Evolutionary conservation across 2,329 filamentous ascomycete species (phyloP).

Genomic region (Pseudocercospora fuligena): DNA sequence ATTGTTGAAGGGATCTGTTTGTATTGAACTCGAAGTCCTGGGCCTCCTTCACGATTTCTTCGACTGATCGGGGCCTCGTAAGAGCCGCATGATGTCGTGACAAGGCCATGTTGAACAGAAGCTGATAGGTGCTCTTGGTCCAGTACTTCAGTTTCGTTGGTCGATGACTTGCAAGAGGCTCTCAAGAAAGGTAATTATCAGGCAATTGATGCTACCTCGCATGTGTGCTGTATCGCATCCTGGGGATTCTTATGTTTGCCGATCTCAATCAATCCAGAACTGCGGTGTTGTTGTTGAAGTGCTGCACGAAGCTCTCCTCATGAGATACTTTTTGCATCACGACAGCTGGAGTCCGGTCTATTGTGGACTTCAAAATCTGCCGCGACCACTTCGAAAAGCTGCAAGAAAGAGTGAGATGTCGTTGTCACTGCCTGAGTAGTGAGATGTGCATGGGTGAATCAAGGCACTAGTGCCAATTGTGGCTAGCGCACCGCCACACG

Average conservation of each 20-base stretch:
- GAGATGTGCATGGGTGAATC: not conserved
- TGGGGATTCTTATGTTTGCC: too few species aligned
- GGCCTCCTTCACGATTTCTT: constrained; percentile 77
- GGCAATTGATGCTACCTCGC: too few species aligned
- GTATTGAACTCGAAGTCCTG: constrained; percentile 81
- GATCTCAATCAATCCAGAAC: too few species aligned
- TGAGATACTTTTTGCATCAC: too few species aligned
- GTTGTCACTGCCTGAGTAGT: constrained; percentile 2
- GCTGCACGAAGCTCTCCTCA: too few species aligned
- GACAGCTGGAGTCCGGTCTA: too few species aligned
- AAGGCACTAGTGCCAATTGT: not conserved
- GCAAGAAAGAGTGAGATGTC: not conserved
- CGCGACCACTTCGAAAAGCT: too few species aligned
- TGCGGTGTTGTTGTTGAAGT: too few species aligned
- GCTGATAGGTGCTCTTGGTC: not conserved
- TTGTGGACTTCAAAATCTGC: not conserved
- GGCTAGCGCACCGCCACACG: not conserved
- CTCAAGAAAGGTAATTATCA: too few species aligned
- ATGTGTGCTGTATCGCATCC: too few species aligned
- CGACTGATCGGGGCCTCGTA: constrained; percentile 58
- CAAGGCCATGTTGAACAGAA: constrained; percentile 32
- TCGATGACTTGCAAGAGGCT: too few species aligned
- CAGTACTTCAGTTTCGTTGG: too few species aligned
- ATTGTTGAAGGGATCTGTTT: constrained; percentile 67
- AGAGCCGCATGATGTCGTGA: constrained; percentile 37